Percentiles rank a stretch among this genome's conserved stretches.
These are phyloP conservation scores for Kappamyces sp. DNA, from an alignment of 192 early-diverging fungal genomes.

Conservation along the genomic window DNA sequence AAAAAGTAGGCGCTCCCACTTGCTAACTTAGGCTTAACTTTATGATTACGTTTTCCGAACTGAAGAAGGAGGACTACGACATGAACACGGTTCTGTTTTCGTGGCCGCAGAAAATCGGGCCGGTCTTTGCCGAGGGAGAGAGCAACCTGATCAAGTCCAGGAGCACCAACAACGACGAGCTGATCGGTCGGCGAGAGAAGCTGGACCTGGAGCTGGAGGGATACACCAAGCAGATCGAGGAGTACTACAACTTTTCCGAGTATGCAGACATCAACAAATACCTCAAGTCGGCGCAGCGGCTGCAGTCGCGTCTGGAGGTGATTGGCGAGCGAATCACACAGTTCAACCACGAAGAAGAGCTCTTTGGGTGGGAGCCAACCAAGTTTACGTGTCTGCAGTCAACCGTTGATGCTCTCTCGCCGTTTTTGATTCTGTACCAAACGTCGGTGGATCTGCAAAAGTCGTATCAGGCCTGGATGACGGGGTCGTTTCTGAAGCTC, in stretches of 20 bases:
- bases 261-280: slow-evolving; percentile 55
- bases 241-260: slow-evolving; percentile 52
- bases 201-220: slow-evolving; percentile 47
- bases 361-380: slow-evolving; percentile 56
- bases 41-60: slow-evolving; percentile 52
- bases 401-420: slow-evolving; percentile 37
- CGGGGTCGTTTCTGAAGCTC: slow-evolving; percentile 52
- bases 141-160: slow-evolving; percentile 38
- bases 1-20: slow-evolving; percentile 33
- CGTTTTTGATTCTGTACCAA: slow-evolving; percentile 53
- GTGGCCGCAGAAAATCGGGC: slow-evolving; percentile 51
- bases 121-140: slow-evolving; percentile 47
- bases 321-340: slow-evolving; percentile 39
- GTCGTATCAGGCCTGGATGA: slow-evolving; percentile 56
- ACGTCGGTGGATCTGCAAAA: slow-evolving; percentile 60
- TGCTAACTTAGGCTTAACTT: slow-evolving; percentile 43
- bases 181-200: slow-evolving; percentile 47
- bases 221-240: slow-evolving; percentile 56
- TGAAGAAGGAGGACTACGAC: slow-evolving; percentile 52
- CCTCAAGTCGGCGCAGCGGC: slow-evolving; percentile 55
- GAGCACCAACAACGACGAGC: slow-evolving; percentile 49
- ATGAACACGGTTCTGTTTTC: slow-evolving; percentile 49
- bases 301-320: slow-evolving; percentile 48
- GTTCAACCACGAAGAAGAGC: slow-evolving; percentile 52
- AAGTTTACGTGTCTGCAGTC: slow-evolving; percentile 39